Percentiles rank a stretch among this genome's conserved stretches.
These are phyloP conservation scores for Boletus vinaceobasis DNA, from an alignment of 768 basidiomycete genomes.

Conservation along the genomic window DNA sequence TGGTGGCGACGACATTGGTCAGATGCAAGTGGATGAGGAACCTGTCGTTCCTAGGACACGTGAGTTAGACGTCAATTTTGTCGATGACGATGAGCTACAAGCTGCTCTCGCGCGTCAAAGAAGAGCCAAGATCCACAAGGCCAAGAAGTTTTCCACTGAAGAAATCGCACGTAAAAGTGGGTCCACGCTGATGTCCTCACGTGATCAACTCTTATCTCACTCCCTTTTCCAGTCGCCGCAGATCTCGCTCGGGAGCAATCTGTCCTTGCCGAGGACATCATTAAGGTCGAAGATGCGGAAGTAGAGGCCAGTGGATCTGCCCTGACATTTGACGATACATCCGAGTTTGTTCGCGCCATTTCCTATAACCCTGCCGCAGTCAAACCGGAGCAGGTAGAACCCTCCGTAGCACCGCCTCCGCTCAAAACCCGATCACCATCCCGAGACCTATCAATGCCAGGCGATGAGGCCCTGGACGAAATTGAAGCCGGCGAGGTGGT, in stretches of 20 bases:
- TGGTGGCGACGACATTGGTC: constrained; percentile 19
- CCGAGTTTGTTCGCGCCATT: constrained; percentile 90
- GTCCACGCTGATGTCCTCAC: constrained; percentile 21
- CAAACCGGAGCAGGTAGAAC: constrained; percentile 47
- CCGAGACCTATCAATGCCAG: constrained; percentile 55
- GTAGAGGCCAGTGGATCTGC: constrained; percentile 41
- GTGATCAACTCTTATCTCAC: neutral
- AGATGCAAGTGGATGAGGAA: constrained; percentile 80
- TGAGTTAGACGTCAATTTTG: constrained; percentile 83
- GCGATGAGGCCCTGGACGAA: constrained; percentile 66
- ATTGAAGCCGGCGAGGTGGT: constrained; percentile 79
- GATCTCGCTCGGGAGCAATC: constrained; percentile 55
- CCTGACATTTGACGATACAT: constrained; percentile 92
- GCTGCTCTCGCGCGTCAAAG: constrained; percentile 85
- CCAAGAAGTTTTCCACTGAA: constrained; percentile 76
- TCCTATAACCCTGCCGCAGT: constrained; percentile 58
- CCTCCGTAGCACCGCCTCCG: constrained; percentile 23
- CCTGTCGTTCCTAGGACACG: constrained; percentile 64
- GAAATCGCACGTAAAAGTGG: constrained; percentile 75
- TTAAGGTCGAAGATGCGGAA: constrained; percentile 48
- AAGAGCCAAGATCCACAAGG: constrained; percentile 73
- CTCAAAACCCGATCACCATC: constrained; percentile 40
- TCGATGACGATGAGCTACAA: constrained; percentile 98
- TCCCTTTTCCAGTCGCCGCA: constrained; percentile 52
- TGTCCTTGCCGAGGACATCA: constrained; percentile 33